phyloP scores from a whole-genome alignment of 176 grass and related monocot genomes.

The Oryza brachyantha region DNA sequence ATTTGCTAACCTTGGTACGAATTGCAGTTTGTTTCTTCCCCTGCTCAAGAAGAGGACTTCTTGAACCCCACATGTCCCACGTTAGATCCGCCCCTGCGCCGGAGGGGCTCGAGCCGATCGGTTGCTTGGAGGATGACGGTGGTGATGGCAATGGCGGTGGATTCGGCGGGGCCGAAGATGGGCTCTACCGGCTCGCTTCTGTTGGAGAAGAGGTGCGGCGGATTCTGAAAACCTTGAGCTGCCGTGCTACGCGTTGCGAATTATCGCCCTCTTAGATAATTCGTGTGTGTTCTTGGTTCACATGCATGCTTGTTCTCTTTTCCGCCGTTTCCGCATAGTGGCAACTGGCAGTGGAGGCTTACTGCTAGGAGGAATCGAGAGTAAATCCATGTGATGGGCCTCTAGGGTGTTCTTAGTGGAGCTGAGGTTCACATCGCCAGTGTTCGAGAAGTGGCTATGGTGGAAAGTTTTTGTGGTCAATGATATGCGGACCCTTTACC shows the following conservation, averaged over 20 bases:
- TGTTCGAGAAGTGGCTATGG: slow-evolving; percentile 1
- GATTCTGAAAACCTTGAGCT: neutral
- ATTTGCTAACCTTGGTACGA: no score
- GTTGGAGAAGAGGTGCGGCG: slow-evolving; percentile 61
- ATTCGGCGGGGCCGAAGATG: slow-evolving; percentile 47
- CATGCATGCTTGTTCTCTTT: slow-evolving; percentile 19
- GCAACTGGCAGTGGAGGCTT: slow-evolving; percentile 25
- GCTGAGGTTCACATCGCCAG: neutral
- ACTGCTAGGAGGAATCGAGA: slow-evolving; percentile 32
- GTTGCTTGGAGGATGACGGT: slow-evolving; percentile 56
- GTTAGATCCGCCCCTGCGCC: neutral
- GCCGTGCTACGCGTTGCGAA: neutral
- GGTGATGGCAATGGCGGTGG: slow-evolving; percentile 29
- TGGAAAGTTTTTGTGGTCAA: slow-evolving; percentile 12
- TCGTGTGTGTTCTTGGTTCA: neutral
- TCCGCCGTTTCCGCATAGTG: neutral
- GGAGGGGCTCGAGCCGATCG: slow-evolving; percentile 68
- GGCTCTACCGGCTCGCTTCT: slow-evolving; percentile 57
- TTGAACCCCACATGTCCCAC: no score
- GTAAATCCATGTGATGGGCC: slow-evolving; percentile 36
- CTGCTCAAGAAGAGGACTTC: no score
- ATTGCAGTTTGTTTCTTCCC: no score
- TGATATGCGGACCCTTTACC: neutral
- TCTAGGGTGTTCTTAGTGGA: slow-evolving; percentile 8
- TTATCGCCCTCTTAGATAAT: neutral